Base-by-base conservation (phyloP, 768 basidiomycete species). In the Suillus sp. region DNA sequence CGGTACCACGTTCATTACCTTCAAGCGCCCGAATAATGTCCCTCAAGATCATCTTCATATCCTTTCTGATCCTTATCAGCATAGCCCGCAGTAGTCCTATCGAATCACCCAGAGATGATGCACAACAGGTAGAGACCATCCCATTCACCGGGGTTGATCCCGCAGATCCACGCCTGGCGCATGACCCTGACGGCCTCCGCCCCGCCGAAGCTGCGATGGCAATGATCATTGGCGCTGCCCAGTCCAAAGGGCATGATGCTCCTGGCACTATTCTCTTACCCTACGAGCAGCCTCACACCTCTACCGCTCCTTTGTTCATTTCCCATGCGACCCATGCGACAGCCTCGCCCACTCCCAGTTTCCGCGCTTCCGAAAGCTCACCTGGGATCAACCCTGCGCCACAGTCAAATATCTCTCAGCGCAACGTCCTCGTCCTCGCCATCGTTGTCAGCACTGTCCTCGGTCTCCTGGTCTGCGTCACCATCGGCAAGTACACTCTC, bases 381-480 rank as follows among this genome's bases (percentile, higher is more conserved):
- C 68, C 67, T 42, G 48, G 65, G 1, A 65, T 64, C 11, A 32
- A 59, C 20, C 68, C 71, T 9, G 61, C 48, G 14, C 13, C 59
- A 35, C 62, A 61, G 11, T 43, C 34, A 1, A 50, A 63, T 20
- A 50, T 20, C 2, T 34, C 64, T 27, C 48, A 67, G 40, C 66
- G 34, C 59, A 60, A 60, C 2, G 59, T 53, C 9, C 30, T 59
- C 22, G 27, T 59, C 13, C 22, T 70, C 1, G 50, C 65, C 1
- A 58, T 61, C 48, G 60, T 69, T 0, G 61, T 75, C 5, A 72
- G 70, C 30, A 34, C 62, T 3, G 45, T 65, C 10, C n/a, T 67
- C n/a, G 70, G 63, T 14, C 45, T 70, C 63, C 1, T 64, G 43
- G 37, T 70, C 59, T 63, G 34, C 6, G 8, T 37, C 6, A 57